Evolutionary conservation across 2,329 filamentous ascomycete genomes (phyloP).

Genomic region (Aspergillus viridinutans): DNA sequence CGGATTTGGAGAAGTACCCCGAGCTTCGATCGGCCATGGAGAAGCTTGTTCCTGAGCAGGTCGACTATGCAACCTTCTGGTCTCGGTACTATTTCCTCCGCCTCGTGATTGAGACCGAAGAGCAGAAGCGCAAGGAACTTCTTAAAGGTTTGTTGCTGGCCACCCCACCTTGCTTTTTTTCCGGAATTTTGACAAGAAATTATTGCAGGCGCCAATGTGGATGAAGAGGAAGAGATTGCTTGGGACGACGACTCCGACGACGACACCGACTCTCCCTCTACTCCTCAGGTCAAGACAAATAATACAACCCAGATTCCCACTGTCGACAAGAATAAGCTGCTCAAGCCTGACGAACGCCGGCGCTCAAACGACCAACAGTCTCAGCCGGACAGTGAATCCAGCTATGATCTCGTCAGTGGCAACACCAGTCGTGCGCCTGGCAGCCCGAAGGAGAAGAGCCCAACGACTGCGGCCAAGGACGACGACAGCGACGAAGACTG

Average conservation of each 20-base stretch:
- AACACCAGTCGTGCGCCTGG: constrained; percentile 72
- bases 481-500: constrained; percentile 71
- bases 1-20: constrained; percentile 77
- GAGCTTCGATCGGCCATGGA: constrained; percentile 90
- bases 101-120: constrained; percentile 88
- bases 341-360: constrained; percentile 63
- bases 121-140: constrained; percentile 80
- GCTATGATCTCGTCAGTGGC: constrained; percentile 89
- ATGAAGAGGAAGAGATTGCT: constrained; percentile 67
- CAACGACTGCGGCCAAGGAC: constrained; percentile 28
- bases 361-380: constrained; percentile 83
- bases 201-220: constrained; percentile 40
- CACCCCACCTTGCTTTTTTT: neutral
- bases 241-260: constrained; percentile 70
- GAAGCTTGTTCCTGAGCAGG: constrained; percentile 84
- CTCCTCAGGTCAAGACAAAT: constrained; percentile 40
- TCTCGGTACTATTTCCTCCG: constrained; percentile 91
- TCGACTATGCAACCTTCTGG: constrained; percentile 91
- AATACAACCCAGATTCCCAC: constrained; percentile 31
- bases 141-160: constrained; percentile 67
- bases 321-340: constrained; percentile 36
- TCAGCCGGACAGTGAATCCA: constrained; percentile 87
- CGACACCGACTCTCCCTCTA: constrained; percentile 42
- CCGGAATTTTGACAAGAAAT: constrained; percentile 4
- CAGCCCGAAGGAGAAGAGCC: constrained; percentile 53